Evolutionary conservation across 306 rosid species (phyloP), one percentile per base, ranked within the genome.

Genomic region (Urtica urens): DNA sequence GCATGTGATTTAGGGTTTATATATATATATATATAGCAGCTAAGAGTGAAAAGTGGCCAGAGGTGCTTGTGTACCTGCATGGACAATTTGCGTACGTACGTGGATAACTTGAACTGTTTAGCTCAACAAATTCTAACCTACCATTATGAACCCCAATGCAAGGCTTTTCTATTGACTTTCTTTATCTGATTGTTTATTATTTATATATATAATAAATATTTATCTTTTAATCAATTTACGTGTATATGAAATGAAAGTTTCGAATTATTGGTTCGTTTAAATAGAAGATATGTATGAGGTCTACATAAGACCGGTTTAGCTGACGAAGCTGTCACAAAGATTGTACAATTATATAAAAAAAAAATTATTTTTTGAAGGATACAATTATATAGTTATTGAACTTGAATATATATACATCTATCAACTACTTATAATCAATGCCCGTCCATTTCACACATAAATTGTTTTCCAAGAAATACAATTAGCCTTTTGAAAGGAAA

Each of bases 71-170:
- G n/a, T 20, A 18, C 18, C 45, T 39, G 18, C 21, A 16, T 39
- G 16, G n/a, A 16, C 18, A 25, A 11, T 44, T 10, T 7, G 49
- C 9, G 24, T 2, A n/a, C 28, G 50, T 46, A 46, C n/a, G 7
- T 3, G 33, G 4, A 28, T 28, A 10, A 4, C 10, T 4, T 4
- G 4, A 23, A 9, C 6, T 12, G 13, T 57, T 8, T 38, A 53
- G 72, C 57, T 59, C 65, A 68, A 52, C 79, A 56, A 69, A 59
- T 65, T 63, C 59, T 14, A 68, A 65, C 72, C 68, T 69, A 55
- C 63, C 63, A 47, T 49, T 46, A 16, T 45, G 15, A 25, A 49
- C 40, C 54, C 70, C 12, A 10, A 55, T 44, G 46, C 38, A 37
- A 25, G 34, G 34, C 22, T 39, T 13, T 11, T 24, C 10, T 12